Base-by-base conservation (phyloP, 202 grass and related monocot genomes). In the Carex sylvatica region DNA sequence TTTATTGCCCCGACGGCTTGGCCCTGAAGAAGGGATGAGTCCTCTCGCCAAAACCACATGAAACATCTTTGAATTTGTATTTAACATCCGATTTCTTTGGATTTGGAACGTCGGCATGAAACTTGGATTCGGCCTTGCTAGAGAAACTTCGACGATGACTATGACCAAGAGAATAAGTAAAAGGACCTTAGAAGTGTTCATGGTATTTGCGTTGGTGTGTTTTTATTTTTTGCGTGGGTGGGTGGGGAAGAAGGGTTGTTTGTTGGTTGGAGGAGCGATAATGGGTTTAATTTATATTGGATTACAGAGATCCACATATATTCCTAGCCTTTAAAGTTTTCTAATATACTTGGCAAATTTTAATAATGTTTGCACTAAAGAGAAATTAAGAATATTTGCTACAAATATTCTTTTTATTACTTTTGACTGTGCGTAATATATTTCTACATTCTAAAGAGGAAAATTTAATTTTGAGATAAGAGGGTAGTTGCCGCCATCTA, bases 1-100 rank as follows among this genome's bases (percentile, higher is more conserved):
- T 77, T 58, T 77, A 56, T 77, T 55, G 52, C 73, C 73, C 14
- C 73, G 51, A 19, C 52, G 73, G 16, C 73, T 77, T 36, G 73
- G 73, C 15, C 13, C 73, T 0, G 73, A 77, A 5, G 73, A 28
- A 33, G 73, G 73, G 15, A 77, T 7, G 15, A 8, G 28, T 19
- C 51, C 51, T 56, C 28, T 56, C 8, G 28, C 26, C n/a, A n/a
- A 28, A 56, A 77, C 73, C 13, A 33, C 73, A n/a, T 4, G 51
- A 0, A 58, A 33, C 52, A 20, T 77, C 73, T 77, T 77, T 12
- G 73, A 58, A 58, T 33, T 36, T 77, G 52, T 19, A 56, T 16
- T 15, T 54, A n/a, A 35, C 28, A n/a, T 1, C 28, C 16, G 1
- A 52, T 36, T 58, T 28, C 26, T 56, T 18, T 31, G 52, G 6